Evolutionary conservation across 2,329 filamentous ascomycete genomes (phyloP), one percentile per base, ranked within the genome.

Genomic region (Trichoderma gracile): DNA sequence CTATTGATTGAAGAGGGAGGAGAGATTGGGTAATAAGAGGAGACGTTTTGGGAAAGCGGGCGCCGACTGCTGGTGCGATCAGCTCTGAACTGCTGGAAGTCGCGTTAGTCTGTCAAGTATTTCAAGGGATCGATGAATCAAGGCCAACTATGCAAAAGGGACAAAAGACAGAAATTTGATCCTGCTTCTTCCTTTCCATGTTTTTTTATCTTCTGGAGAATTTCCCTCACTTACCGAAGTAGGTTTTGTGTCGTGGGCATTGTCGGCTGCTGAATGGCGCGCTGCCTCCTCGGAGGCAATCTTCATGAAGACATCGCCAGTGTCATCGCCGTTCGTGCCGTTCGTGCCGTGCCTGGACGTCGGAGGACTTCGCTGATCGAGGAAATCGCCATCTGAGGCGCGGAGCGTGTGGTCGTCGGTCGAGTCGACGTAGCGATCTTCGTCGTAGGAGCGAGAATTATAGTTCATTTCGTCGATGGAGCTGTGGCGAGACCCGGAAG

Each of bases 281-380:
- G 73, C 70, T 15, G 79, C 68, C 67, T 86, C 84, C 65, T 87
- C 83, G 12, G 81, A 78, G 14, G 85, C 84, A 65, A 87, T 86
- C 61, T 78, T 82, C 66, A 87, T 79, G 67, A 87, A 87, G 46
- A 87, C 76, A 67, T 87, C 85, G 45, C 82, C 83, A 3, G 80
- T 83, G 67, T 86, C 84, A 61, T 87, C 84, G 47, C 74, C 76
- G 57, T 82, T 71, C 10, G 69, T 64, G 47, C 74, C 76, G 57
- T 82, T 71, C 10, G 69, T 64, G 70, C 72, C 52, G 70, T 75
- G 67, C 15, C 74, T 75, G 1, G 79, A 78, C 65, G 78, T 74
- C 21, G 78, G 76, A 7, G 27, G 71, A 67, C 53, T 69, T 69
- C 5, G 60, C 47, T 45, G 56, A 42, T 45, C 64, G 42, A 42